Conservation (phyloP, 1,139 yeast species). For the Pichia inconspicua region DNA sequence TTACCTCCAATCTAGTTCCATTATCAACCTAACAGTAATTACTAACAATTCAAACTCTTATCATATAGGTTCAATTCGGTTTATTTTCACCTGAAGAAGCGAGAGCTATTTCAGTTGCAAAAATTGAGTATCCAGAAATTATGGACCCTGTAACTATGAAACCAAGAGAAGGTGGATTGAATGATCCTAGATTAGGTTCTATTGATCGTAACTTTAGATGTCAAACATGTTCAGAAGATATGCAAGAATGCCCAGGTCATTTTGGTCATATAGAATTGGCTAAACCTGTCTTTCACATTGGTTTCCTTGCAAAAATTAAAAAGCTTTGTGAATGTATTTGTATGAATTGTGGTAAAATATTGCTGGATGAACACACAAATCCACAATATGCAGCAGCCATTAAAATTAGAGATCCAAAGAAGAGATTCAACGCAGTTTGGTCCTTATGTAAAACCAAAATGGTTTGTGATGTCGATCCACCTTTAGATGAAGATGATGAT, state of each 20-base stretch:
- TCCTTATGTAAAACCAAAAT: conserved; percentile 80
- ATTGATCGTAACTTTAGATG: conserved; percentile 95
- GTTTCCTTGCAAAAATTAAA: conserved; percentile 86
- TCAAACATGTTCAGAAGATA: conserved; percentile 98
- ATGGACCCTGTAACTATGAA: conserved; percentile 95
- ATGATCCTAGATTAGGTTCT: conserved; percentile 95
- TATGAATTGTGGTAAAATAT: conserved; percentile 94
- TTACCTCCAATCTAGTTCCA: too few species aligned
- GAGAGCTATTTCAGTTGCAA: conserved; percentile 93
- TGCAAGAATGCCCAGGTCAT: conserved; percentile 99
- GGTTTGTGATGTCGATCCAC: conserved; percentile 90
- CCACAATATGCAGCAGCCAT: conserved; percentile 86
- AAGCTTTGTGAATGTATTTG: conserved; percentile 95
- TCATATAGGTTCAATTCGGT: conserved; percentile 79
- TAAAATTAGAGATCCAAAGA: conserved; percentile 86
- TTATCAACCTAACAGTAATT: not conserved
- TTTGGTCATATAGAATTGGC: conserved; percentile 98
- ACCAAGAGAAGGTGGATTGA: conserved; percentile 94
- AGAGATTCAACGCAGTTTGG: conserved; percentile 97
- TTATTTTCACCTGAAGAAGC: conserved; percentile 96
- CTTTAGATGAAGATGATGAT: conserved; percentile 46
- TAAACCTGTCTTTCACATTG: conserved; percentile 96
- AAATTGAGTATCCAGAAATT: conserved; percentile 95
- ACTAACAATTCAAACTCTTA: not conserved
- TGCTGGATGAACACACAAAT: conserved; percentile 72